A percentile compares a stretch with the other conserved stretches of the same genome.
Conservation (phyloP, 2,329 filamentous ascomycete genomes). For the Penicillium sclerotiorum region DNA sequence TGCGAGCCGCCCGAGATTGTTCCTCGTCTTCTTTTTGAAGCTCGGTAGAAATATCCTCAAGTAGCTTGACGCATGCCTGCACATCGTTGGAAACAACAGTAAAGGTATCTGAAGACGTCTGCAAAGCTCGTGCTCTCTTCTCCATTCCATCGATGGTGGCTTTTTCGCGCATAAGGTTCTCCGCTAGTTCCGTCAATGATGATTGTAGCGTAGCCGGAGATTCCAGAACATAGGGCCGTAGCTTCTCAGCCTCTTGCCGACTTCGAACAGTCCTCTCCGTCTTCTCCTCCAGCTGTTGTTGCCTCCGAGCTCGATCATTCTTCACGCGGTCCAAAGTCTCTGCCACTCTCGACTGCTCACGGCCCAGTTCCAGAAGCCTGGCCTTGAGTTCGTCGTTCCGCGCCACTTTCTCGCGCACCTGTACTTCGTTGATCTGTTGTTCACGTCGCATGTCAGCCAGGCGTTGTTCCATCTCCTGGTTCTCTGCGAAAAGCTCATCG, state of each 20-base stretch:
- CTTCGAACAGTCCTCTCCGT: constrained; percentile 61
- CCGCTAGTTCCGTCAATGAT: constrained; percentile 77
- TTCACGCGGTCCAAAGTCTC: constrained; percentile 82
- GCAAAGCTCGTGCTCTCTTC: constrained; percentile 80
- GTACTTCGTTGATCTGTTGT: constrained; percentile 75
- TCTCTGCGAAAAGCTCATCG: constrained; percentile 80
- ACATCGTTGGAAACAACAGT: constrained; percentile 82
- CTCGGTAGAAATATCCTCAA: constrained; percentile 85
- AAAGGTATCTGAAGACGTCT: constrained; percentile 91
- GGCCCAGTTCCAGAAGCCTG: constrained; percentile 75
- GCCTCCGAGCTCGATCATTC: constrained; percentile 75
- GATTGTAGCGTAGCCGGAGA: constrained; percentile 82
- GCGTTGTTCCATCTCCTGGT: constrained; percentile 80
- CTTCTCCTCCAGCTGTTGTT: constrained; percentile 58
- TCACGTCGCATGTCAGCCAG: constrained; percentile 80
- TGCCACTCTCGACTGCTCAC: constrained; percentile 79
- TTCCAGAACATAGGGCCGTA: constrained; percentile 89
- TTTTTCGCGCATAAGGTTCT: constrained; percentile 76
- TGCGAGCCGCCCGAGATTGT: constrained; percentile 73
- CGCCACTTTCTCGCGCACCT: constrained; percentile 80
- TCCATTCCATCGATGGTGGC: constrained; percentile 85
- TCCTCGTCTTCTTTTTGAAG: constrained; percentile 91
- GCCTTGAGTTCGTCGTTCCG: constrained; percentile 87
- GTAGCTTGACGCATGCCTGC: constrained; percentile 80
- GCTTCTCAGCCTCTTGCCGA: constrained; percentile 82